Evolutionary conservation across 129 eudicot genomes (phyloP).

Genomic region (Lactuca saligna): DNA sequence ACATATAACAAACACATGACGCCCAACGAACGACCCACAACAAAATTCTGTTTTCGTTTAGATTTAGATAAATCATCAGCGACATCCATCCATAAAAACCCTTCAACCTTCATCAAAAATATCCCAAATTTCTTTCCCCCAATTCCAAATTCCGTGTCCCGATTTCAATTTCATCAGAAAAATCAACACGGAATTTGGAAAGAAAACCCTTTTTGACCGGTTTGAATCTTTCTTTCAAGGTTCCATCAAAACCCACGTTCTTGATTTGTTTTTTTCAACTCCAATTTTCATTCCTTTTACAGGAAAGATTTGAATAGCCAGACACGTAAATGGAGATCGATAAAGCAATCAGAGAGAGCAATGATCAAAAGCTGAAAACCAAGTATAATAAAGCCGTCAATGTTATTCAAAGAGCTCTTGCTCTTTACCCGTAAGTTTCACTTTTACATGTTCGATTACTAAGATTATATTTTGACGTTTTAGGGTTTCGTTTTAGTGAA

Average conservation of each 20-base stretch:
- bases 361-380: conserved; percentile 73
- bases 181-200: conserved; percentile 11
- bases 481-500: conserved; percentile 2
- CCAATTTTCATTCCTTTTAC: conserved; percentile 7
- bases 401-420: conserved; percentile 73
- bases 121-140: conserved; percentile 16
- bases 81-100: conserved; percentile 17
- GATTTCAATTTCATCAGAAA: conserved; percentile 8
- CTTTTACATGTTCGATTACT: conserved; percentile 1
- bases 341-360: conserved; percentile 57
- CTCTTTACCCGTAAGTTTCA: conserved; percentile 65
- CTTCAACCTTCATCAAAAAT: background rate
- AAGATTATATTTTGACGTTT: background rate
- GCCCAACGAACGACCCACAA: conserved; percentile 18
- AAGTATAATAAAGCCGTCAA: conserved; percentile 72
- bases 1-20: background rate
- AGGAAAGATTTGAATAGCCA: conserved; percentile 1
- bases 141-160: conserved; percentile 19
- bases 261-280: background rate
- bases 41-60: conserved; percentile 11
- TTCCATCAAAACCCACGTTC: background rate
- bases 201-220: conserved; percentile 10
- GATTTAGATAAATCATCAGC: conserved; percentile 1
- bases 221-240: background rate
- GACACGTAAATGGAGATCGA: conserved; percentile 65